These are phyloP conservation scores for Magnaporthiopsis incrustans DNA, from an alignment of 2,329 filamentous ascomycete species.

Conservation along the genomic window DNA sequence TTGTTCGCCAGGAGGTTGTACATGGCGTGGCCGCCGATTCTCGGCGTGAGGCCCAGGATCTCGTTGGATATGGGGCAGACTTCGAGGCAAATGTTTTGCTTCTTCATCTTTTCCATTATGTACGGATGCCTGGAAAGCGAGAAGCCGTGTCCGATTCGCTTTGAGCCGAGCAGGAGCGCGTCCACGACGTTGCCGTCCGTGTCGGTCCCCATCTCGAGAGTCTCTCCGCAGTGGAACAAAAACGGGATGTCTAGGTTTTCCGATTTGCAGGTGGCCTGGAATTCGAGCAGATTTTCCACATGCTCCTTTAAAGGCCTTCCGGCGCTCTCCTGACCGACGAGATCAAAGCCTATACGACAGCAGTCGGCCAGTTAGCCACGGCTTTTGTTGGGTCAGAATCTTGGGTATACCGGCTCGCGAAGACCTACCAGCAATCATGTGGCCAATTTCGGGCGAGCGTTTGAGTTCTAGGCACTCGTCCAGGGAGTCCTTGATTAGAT, in stretches of 20 bases:
- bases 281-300: conserved; percentile 45
- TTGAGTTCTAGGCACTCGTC: conserved; percentile 56
- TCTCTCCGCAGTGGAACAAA: conserved; percentile 71
- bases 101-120: conserved; percentile 58
- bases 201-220: conserved; percentile 55
- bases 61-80: conserved; percentile 73
- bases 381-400: not conserved
- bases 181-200: conserved; percentile 60
- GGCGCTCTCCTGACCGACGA: conserved; percentile 59
- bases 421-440: conserved; percentile 55
- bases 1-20: conserved; percentile 63
- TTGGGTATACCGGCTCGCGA: not conserved
- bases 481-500: conserved; percentile 40
- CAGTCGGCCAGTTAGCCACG: not conserved
- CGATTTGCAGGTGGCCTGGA: conserved; percentile 41
- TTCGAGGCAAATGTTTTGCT: conserved; percentile 61
- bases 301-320: conserved; percentile 52
- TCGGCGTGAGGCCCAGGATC: conserved; percentile 59
- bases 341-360: conserved; percentile 50
- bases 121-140: conserved; percentile 58
- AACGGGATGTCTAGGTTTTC: conserved; percentile 55
- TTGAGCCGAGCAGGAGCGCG: conserved; percentile 55
- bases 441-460: conserved; percentile 31
- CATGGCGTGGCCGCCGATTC: conserved; percentile 57
- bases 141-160: conserved; percentile 68